Conservation (phyloP, 768 basidiomycete genomes). For the Serendipita sp. region DNA sequence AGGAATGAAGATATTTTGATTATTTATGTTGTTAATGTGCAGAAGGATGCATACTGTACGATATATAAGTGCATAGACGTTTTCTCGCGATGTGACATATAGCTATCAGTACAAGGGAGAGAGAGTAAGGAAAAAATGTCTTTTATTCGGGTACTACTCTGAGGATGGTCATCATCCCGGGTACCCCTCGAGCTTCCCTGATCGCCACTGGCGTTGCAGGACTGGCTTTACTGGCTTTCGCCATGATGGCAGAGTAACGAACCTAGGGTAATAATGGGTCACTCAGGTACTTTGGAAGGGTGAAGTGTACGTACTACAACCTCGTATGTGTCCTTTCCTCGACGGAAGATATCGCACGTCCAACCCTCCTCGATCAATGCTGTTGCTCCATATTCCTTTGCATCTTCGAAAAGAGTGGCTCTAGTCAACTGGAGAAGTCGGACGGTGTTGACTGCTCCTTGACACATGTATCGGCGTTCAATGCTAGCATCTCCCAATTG, state of each 20-base stretch:
- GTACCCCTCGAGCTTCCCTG: slow-evolving; percentile 42
- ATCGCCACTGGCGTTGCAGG: slow-evolving; percentile 35
- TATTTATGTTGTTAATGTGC: neutral
- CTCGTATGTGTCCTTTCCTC: neutral
- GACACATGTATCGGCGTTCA: neutral
- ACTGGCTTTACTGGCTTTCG: neutral
- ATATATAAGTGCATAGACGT: too few species aligned
- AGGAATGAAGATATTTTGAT: neutral
- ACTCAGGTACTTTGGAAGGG: neutral
- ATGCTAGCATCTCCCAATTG: neutral
- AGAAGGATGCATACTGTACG: too few species aligned
- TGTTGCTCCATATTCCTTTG: neutral
- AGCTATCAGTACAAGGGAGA: too few species aligned
- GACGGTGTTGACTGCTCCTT: neutral
- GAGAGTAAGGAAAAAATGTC: neutral
- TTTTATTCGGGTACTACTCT: neutral
- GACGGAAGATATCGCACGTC: neutral
- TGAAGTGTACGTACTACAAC: neutral
- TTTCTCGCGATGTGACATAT: too few species aligned
- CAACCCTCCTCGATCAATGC: slow-evolving; percentile 2
- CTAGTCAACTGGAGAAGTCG: slow-evolving; percentile 3
- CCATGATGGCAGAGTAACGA: neutral
- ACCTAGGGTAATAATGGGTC: neutral
- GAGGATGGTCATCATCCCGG: slow-evolving; percentile 58
- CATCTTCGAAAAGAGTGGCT: neutral